Conservation (phyloP, 345 rosid species). For the Angophora floribunda region DNA sequence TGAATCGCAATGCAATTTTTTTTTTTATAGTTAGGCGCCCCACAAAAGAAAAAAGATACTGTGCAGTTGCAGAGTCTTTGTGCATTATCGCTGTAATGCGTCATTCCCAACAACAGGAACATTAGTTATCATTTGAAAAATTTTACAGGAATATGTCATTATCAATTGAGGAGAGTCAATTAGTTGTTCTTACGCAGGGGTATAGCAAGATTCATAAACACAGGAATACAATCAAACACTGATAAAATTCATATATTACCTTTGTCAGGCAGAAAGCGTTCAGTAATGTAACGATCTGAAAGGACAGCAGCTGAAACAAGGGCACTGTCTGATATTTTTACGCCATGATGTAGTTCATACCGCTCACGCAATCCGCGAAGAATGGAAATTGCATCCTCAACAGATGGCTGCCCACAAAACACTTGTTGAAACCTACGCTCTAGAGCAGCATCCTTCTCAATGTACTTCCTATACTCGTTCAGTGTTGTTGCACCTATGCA, state of each 20-base stretch:
- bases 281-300: conserved; percentile 88
- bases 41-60: background rate
- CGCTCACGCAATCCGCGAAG: conserved; percentile 92
- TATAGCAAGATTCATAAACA: background rate
- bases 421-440: conserved; percentile 97
- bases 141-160: background rate
- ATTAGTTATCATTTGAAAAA: background rate
- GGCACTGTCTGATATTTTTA: conserved; percentile 86
- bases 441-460: conserved; percentile 92
- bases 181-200: background rate
- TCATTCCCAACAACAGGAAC: background rate
- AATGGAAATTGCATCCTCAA: conserved; percentile 89
- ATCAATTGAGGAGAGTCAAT: background rate
- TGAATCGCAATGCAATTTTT: background rate
- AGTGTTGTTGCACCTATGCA: conserved; percentile 95
- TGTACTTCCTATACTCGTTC: conserved; percentile 84
- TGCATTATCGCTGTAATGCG: background rate
- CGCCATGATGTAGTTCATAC: conserved; percentile 92
- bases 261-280: conserved; percentile 93
- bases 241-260: conserved; percentile 25
- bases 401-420: conserved; percentile 83
- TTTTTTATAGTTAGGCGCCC: background rate
- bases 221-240: background rate
- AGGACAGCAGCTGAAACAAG: conserved; percentile 91
- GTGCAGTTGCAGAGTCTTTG: background rate